These are phyloP conservation scores for Iris pallida DNA, from an alignment of 116 monocot species.

Conservation along the genomic window DNA sequence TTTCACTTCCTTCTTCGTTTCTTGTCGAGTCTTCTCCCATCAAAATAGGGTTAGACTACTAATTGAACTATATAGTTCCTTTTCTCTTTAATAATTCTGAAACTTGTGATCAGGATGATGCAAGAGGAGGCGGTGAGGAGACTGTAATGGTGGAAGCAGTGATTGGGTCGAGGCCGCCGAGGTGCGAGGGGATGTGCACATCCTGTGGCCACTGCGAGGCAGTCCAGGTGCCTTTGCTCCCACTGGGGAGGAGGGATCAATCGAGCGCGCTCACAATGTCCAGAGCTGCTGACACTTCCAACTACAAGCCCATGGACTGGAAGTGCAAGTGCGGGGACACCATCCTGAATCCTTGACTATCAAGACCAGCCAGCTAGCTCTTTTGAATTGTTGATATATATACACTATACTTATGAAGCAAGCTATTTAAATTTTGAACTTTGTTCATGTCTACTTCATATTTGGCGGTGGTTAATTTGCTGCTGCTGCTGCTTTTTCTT, in stretches of 20 bases:
- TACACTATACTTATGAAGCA: too few species aligned
- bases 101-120: background rate
- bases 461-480: too few species aligned
- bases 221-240: conserved; percentile 18
- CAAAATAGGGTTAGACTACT: background rate
- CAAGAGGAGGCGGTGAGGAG: background rate
- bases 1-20: background rate
- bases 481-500: too few species aligned
- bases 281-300: conserved; percentile 12
- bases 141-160: conserved; percentile 9
- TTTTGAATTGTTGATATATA: background rate
- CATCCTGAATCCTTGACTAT: conserved; percentile 9
- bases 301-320: conserved; percentile 16
- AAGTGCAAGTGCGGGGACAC: conserved; percentile 15
- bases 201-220: conserved; percentile 26
- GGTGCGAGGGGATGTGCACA: conserved; percentile 15
- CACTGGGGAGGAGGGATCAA: background rate
- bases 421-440: too few species aligned
- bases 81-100: background rate
- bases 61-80: background rate
- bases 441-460: too few species aligned
- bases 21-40: background rate
- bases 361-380: background rate
- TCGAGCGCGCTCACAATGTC: background rate
- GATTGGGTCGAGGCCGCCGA: conserved; percentile 25